phyloP scores from a whole-genome alignment of 1,284 basidiomycete species.

The Sporisorium reilianum region DNA sequence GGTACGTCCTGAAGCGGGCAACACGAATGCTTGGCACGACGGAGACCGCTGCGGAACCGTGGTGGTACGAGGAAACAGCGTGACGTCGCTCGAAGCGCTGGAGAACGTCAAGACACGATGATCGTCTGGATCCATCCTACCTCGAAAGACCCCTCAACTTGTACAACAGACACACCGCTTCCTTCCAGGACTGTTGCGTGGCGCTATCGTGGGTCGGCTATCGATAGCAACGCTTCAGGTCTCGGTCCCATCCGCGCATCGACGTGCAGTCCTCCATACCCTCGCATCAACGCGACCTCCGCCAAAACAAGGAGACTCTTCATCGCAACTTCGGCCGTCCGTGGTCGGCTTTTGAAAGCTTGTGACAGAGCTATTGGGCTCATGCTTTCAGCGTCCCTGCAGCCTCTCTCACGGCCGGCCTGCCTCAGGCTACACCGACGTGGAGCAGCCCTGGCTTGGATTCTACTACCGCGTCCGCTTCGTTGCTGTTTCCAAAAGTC shows the following conservation, averaged over 20 bases:
- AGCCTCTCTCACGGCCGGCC: no score
- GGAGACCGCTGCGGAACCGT: conserved; percentile 64
- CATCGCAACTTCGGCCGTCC: neutral
- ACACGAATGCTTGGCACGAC: conserved; percentile 57
- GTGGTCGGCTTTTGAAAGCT: neutral
- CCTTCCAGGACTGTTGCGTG: neutral
- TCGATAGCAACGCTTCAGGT: neutral
- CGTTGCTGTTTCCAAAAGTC: neutral
- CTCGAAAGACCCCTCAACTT: neutral
- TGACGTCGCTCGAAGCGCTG: conserved; percentile 66
- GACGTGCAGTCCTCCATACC: neutral
- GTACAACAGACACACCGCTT: neutral
- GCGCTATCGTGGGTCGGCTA: neutral
- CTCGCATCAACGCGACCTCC: neutral
- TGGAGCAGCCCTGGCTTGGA: neutral
- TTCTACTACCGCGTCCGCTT: neutral
- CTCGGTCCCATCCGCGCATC: no score
- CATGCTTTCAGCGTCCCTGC: neutral
- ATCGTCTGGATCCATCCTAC: neutral
- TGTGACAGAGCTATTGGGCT: neutral
- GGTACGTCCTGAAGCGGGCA: conserved; percentile 74
- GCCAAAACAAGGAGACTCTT: no score
- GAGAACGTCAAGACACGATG: conserved; percentile 62
- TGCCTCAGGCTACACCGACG: neutral
- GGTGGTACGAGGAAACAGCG: conserved; percentile 67